Base-by-base conservation (phyloP, 495 filamentous ascomycete genomes). In the Aspergillus diversus region DNA sequence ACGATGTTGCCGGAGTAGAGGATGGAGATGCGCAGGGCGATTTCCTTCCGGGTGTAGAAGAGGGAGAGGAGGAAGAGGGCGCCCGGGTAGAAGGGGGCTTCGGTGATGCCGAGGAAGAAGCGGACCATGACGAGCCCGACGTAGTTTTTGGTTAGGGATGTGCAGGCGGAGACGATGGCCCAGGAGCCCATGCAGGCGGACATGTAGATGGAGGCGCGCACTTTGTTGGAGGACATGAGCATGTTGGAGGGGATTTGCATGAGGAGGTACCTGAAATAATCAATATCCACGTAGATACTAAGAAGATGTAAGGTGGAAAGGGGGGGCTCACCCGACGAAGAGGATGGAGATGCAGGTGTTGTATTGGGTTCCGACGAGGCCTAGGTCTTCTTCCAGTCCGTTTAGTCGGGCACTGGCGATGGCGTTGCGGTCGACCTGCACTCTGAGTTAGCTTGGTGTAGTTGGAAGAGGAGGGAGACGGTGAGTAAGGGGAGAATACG, bases 211-310 rank as follows among this genome's bases (percentile, higher is more conserved):
- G 59, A 75, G 3, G 63, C 49, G 6, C 66, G 59, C 16, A 68
- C 48, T 32, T 57, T 62, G 13, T 57, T 57, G 4, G 47, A 59
- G 63, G 83, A 83, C 17, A 86, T 69, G 55, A 85, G 78, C 27
- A 86, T 68, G 57, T 86, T 87, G 4, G 81, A 85, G 1, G 84
- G 84, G n/a, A 87, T 71, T 69, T 83, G 80, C 76, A 82, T 81
- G 13, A 83, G 65, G 8, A 83, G 61, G 65, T 83, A 83, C 3
- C 75, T 75, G 12, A 9, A 4, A 39, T 11, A 21, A 5, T 42
- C 53, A 55, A 7, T 32, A 17, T 16, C 17, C 13, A 37, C 5
- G 33, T n/a, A 55, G 15, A n/a, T n/a, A n/a, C n/a, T n/a, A n/a
- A n/a, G n/a, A n/a, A n/a, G n/a, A n/a, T n/a, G n/a, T 33, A 34